Base-by-base conservation (phyloP, 345 rosid genomes). In the Eucalyptus microcorys region DNA sequence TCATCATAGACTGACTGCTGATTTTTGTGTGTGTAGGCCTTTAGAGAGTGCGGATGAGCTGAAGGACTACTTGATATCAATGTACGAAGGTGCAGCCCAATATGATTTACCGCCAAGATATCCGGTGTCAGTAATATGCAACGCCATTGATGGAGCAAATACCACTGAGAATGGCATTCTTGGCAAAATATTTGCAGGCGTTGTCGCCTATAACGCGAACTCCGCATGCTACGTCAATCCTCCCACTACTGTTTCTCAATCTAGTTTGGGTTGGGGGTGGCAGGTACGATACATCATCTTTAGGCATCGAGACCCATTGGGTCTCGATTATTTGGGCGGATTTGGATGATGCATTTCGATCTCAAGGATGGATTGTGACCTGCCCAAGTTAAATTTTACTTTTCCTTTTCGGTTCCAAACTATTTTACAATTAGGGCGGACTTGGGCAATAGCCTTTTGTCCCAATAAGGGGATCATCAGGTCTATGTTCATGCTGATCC, bases 31-130 rank as follows among this genome's bases (percentile, higher is more conserved):
- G 80, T 34, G 37, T 22, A 94, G 94, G 17, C 93, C 93, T 10
- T 85, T 94, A 89, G 43, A 66, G 14, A 59, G 47, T 55, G 19
- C 30, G 17, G 5, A 49, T 15, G 90, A 89, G 88, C 95, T 95
- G 5, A 92, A 93, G 89, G 68, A 87, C 86, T 89, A 37, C 86
- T 59, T 91, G 53, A 87, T 37, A 37, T 37, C 40, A 89, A 15
- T 96, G 92, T 27, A 37, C 86, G 2, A 12, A 4, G 8, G 40
- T 37, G 90, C 93, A 19, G 98, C 94, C 85, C 98, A 95, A 86
- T 92, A 91, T 61, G 92, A 95, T 52, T 40, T 64, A 1, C 93
- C 92, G 48, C 92, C 94, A 1, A 80, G 13, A 19, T 68, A 90
- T 80, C 83, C 50, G 21, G 92, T 96, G 30, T 87, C 80, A 47